A percentile compares a stretch with the other conserved stretches of the same genome.
Evolutionary conservation across 306 rosid species (phyloP).

Genomic region (Prunus padus): DNA sequence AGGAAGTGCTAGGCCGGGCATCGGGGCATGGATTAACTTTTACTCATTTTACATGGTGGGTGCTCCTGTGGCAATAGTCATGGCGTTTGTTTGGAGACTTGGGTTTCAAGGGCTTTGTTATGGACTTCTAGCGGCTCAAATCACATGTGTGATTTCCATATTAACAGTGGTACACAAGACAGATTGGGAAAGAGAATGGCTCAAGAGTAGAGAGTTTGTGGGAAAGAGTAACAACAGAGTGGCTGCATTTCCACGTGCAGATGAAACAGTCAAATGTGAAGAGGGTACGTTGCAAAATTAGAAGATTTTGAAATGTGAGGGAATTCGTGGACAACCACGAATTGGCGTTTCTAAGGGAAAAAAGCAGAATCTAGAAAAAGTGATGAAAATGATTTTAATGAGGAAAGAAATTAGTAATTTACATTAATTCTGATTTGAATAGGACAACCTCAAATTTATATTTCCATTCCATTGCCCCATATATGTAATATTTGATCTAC

Average conservation of each 20-base stretch:
- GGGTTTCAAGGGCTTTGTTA: slow-evolving; percentile 38
- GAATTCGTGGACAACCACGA: not conserved
- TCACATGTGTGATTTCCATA: slow-evolving; percentile 30
- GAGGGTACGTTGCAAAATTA: not conserved
- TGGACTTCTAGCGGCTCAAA: slow-evolving; percentile 40
- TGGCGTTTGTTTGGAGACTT: slow-evolving; percentile 27
- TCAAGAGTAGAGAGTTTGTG: slow-evolving; percentile 21
- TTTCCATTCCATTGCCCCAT: not conserved
- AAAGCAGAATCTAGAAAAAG: not conserved
- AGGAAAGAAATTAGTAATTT: not conserved
- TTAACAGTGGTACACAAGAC: slow-evolving; percentile 29
- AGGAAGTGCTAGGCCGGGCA: slow-evolving; percentile 37
- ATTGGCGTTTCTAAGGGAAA: no score
- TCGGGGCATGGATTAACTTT: slow-evolving; percentile 35
- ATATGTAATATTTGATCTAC: no score
- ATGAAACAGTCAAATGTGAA: slow-evolving; percentile 5
- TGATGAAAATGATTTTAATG: not conserved
- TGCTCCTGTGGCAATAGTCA: slow-evolving; percentile 30
- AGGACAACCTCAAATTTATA: not conserved
- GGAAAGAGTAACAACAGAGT: not conserved
- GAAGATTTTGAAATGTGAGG: not conserved
- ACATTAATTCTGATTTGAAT: no score
- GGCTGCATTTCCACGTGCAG: not conserved
- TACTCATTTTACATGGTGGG: slow-evolving; percentile 39
- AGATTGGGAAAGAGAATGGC: slow-evolving; percentile 32